Evolutionary conservation across 257 asterid genomes (phyloP), one percentile per base, ranked within the genome.

Genomic region (Knoxia roxburghii): DNA sequence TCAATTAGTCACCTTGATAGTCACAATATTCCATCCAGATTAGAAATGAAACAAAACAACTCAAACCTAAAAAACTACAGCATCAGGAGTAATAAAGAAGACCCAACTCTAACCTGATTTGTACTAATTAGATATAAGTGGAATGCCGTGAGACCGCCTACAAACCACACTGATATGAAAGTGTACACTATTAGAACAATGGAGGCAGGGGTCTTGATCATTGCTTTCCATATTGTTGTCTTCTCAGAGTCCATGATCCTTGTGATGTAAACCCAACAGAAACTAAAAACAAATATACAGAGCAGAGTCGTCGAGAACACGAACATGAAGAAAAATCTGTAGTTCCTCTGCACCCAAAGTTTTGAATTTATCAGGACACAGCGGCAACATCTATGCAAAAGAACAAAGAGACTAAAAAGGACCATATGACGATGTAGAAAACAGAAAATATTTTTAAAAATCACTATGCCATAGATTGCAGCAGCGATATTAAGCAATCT

Each of bases 281-380:
- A 93, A 73, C 92, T 82, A 41, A 88, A 88, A n/a, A 93, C 95
- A 59, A 86, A 93, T 72, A 90, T 65, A 70, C 99, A 93, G 4
- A 93, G 99, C 69, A 93, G 88, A 70, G 99, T 90, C 7, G 99
- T 90, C n/a, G 99, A 84, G 88, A 85, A 93, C 79, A 93, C 97
- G 71, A 93, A 90, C 99, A 90, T 90, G 90, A 93, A 93, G 91
- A 93, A 93, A 83, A 90, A 93, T 76, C 99, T 86, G 82, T 93
- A 93, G 83, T 93, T 93, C 78, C 99, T 79, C 99, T 93, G 97
- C 90, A 79, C 12, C 30, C 24, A 55, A 71, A 68, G 58, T 5
- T 39, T 33, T 57, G 29, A 50, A 52, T 21, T 57, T 30, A 45
- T 77, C 72, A 80, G 70, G 49, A 68, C 46, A 51, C 54, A 48